These are phyloP conservation scores for Protomyces macrosporus DNA, from an alignment of 1,139 yeast species.

Conservation along the genomic window DNA sequence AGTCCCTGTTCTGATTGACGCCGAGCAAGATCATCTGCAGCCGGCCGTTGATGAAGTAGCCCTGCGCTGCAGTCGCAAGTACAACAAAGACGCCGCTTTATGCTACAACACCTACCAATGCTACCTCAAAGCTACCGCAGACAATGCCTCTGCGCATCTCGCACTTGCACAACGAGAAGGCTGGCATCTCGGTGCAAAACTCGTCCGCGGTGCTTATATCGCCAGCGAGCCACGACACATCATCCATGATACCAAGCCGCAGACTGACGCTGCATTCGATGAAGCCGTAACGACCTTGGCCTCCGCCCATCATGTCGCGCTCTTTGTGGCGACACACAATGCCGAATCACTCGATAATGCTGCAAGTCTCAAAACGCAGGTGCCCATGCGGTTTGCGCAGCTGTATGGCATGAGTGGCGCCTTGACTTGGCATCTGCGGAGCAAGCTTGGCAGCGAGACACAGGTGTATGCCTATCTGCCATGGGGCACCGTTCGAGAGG, in stretches of 20 bases:
- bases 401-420: constrained; percentile 95
- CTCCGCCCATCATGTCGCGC: constrained; percentile 44
- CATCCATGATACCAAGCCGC: constrained; percentile 69
- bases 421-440: constrained; percentile 68
- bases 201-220: constrained; percentile 96
- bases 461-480: constrained; percentile 89
- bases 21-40: constrained; percentile 83
- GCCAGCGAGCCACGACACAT: constrained; percentile 82
- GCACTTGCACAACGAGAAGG: constrained; percentile 54
- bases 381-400: constrained; percentile 78
- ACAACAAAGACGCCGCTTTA: constrained; percentile 56
- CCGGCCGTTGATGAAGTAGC: constrained; percentile 88
- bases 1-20: constrained; percentile 83
- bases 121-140: constrained; percentile 71
- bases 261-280: constrained; percentile 72
- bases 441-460: constrained; percentile 46
- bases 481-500: constrained; percentile 96
- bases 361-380: constrained; percentile 20
- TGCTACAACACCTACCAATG: constrained; percentile 91
- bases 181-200: constrained; percentile 78
- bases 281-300: constrained; percentile 56
- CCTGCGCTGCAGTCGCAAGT: constrained; percentile 69
- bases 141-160: constrained; percentile 59
- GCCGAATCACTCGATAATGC: constrained; percentile 56
- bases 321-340: constrained; percentile 91